Conservation (phyloP, 2,329 filamentous ascomycete species). For the Tolypocladium sp. region DNA sequence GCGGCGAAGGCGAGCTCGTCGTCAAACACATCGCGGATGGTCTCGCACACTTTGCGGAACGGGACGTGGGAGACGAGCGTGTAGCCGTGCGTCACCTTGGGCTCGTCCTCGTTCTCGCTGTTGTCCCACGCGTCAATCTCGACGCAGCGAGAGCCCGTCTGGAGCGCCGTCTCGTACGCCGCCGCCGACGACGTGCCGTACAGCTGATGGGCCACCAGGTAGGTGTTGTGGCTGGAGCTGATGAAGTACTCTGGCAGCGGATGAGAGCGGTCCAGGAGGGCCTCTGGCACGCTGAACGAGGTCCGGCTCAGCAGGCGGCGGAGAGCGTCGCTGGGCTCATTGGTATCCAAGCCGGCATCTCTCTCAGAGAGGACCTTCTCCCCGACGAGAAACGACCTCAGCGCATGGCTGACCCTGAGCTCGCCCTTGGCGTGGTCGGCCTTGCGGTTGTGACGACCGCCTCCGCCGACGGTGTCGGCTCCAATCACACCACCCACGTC, state of each 20-base stretch:
- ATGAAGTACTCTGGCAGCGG: constrained; percentile 63
- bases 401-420: constrained; percentile 48
- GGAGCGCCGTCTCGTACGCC: constrained; percentile 54
- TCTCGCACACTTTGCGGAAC: constrained; percentile 57
- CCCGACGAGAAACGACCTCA: constrained; percentile 46
- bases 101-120: constrained; percentile 48
- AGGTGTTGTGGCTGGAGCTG: constrained; percentile 67
- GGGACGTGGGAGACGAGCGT: constrained; percentile 57
- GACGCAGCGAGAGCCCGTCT: constrained; percentile 57
- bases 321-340: constrained; percentile 34
- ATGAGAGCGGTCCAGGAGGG: constrained; percentile 46
- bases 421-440: constrained; percentile 41
- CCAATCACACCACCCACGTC: constrained; percentile 23
- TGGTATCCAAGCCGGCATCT: constrained; percentile 35
- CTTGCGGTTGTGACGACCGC: constrained; percentile 44
- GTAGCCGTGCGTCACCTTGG: constrained; percentile 63
- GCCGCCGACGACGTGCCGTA: constrained; percentile 52
- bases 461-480: constrained; percentile 42
- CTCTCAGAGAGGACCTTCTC: constrained; percentile 37
- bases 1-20: constrained; percentile 38
- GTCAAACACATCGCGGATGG: constrained; percentile 53
- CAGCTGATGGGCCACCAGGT: constrained; percentile 61
- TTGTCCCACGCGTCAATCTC: constrained; percentile 70
- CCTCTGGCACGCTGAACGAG: constrained; percentile 46
- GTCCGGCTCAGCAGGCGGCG: constrained; percentile 43